Evolutionary conservation across 139 green algal species (phyloP).

Genomic region (Nannochloris sp.): DNA sequence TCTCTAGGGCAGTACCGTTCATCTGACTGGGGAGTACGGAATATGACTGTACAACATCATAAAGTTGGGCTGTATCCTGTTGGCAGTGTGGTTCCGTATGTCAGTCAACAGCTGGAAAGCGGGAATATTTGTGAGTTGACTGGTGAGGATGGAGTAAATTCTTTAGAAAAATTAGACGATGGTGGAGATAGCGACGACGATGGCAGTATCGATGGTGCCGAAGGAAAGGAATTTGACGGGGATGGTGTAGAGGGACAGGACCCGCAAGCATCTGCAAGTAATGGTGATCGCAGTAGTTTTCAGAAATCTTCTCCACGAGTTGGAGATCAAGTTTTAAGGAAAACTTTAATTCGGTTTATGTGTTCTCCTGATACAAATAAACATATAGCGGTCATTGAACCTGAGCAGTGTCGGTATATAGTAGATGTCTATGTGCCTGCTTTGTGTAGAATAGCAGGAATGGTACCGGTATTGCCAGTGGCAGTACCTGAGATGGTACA

Average conservation of each 20-base stretch:
- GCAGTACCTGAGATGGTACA: neutral
- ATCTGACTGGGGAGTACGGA: neutral
- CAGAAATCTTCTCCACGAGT: too few species aligned
- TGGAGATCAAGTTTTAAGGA: neutral
- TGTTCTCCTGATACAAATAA: constrained; percentile 3
- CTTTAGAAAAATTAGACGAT: neutral
- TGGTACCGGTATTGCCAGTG: neutral
- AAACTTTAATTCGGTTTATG: constrained; percentile 2
- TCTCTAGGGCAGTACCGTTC: neutral
- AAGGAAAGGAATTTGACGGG: too few species aligned
- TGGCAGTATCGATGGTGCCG: too few species aligned
- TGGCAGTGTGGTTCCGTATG: neutral
- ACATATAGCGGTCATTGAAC: neutral
- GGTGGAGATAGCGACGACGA: too few species aligned
- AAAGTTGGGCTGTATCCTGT: neutral
- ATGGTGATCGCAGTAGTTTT: too few species aligned
- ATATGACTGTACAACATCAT: neutral
- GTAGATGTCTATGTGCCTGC: constrained; percentile 6
- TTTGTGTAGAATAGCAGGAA: neutral
- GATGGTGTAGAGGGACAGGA: too few species aligned
- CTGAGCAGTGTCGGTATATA: neutral
- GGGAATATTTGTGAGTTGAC: neutral
- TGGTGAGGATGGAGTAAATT: neutral
- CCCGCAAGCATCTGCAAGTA: too few species aligned
- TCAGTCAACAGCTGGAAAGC: neutral